Evolutionary conservation across 2,329 filamentous ascomycete species (phyloP), one percentile per base, ranked within the genome.

Genomic region (Lachnellula hyalina): DNA sequence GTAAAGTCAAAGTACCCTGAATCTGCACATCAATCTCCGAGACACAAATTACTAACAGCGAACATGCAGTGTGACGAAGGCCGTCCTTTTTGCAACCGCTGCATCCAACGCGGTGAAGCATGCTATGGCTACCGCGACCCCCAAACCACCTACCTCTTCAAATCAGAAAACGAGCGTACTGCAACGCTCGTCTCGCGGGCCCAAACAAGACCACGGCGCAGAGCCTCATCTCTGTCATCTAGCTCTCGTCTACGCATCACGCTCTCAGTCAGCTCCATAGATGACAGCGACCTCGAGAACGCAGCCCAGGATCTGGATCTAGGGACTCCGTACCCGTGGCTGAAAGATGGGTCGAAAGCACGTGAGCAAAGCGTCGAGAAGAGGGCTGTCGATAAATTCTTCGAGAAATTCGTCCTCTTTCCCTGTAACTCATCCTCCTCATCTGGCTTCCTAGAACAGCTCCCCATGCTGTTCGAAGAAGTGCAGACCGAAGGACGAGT

Each of bases 371-470:
- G 41, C 35, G 54, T 45, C 5, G 66, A 71, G 52, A 66, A 74
- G 11, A 59, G 61, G 32, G 68, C 65, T 2, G 65, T 70, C 5
- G 56, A 65, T 17, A 41, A 52, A 0, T 74, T 74, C 51, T 67
- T 74, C 45, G 69, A 70, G n/a, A 72, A 69, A 46, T 74, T 71
- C 52, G 71, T 74, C 17, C 54, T 74, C 4, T 68, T 72, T 32
- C 72, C 72, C 2, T 71, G 70, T 52, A 69, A 63, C 15, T 62
- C 71, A 42, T 67, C 59, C 21, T 73, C 71, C 1, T 65, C 67
- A 4, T 65, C 71, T 2, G 72, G 72, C 2, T 75, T 75, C 47
- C 64, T 74, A 1, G 72, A 74, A 54, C 71, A 74, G 58, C 59
- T 72, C 4, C 70, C 70, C 5, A 65, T 57, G 40, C 32, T 74